Evolutionary conservation across 2,329 filamentous ascomycete species (phyloP).

Genomic region (Beauveria asiatica): DNA sequence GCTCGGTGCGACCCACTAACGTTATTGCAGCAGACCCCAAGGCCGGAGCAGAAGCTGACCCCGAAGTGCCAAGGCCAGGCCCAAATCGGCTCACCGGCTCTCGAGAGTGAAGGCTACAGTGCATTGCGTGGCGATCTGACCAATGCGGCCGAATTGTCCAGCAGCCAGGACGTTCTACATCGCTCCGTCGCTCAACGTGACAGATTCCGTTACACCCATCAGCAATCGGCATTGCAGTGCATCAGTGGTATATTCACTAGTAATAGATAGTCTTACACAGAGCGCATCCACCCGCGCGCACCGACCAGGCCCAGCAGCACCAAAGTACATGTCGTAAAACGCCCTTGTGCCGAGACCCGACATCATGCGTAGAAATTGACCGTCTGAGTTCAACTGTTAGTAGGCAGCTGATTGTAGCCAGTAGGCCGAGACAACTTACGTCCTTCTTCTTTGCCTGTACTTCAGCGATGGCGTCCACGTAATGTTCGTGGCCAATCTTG

Average conservation of each 20-base stretch:
- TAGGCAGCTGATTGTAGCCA: not conserved
- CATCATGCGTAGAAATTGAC: constrained; percentile 47
- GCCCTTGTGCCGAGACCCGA: not conserved
- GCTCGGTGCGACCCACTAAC: too few species aligned
- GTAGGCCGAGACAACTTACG: constrained; percentile 34
- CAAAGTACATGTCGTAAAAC: not conserved
- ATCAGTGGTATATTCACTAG: constrained; percentile 8
- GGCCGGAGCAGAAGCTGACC: not conserved
- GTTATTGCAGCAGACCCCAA: not conserved
- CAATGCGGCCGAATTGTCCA: not conserved
- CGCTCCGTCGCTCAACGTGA: not conserved
- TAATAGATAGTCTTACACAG: constrained; percentile 7
- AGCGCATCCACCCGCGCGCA: not conserved
- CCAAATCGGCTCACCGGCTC: not conserved
- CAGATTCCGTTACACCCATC: not conserved
- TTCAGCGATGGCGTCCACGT: constrained; percentile 95
- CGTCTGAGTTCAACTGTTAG: constrained; percentile 30
- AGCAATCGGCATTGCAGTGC: not conserved
- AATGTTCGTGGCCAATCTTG: constrained; percentile 97
- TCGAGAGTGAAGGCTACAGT: not conserved
- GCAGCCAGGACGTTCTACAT: not conserved
- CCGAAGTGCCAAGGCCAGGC: not conserved
- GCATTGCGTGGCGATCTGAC: not conserved
- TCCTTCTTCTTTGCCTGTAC: constrained; percentile 97
- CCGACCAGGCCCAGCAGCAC: not conserved